Conservation (phyloP, 345 rosid genomes). For the Erodium maritimum region DNA sequence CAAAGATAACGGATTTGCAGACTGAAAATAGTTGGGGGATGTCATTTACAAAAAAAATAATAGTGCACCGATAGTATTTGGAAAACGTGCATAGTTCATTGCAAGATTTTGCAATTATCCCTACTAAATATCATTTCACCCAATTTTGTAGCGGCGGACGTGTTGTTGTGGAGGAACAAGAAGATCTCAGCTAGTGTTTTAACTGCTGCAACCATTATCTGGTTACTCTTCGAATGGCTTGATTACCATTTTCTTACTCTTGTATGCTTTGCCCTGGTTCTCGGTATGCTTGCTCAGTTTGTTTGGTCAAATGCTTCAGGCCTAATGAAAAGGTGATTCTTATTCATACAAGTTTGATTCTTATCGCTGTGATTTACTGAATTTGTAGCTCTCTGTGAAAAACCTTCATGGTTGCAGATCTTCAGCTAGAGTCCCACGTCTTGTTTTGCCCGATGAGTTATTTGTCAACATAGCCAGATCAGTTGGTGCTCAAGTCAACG, state of each 20-base stretch:
- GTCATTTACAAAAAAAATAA: no score
- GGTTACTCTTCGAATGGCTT: constrained; percentile 94
- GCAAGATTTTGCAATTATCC: no score
- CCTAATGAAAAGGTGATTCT: constrained; percentile 49
- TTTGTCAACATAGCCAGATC: constrained; percentile 57
- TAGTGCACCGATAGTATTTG: no score
- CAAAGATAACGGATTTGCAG: no score
- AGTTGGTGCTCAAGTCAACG: constrained; percentile 55
- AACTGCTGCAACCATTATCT: constrained; percentile 56
- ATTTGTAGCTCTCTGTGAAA: background rate
- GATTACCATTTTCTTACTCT: constrained; percentile 74
- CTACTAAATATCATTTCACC: background rate
- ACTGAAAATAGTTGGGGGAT: no score
- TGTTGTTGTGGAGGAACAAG: constrained; percentile 91
- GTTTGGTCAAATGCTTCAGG: constrained; percentile 73
- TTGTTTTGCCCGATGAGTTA: constrained; percentile 61
- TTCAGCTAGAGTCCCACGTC: constrained; percentile 53
- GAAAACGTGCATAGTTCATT: no score
- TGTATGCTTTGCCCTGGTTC: constrained; percentile 45
- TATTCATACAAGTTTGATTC: background rate
- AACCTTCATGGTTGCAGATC: constrained; percentile 30
- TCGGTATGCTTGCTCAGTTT: constrained; percentile 80
- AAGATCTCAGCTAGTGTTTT: constrained; percentile 73
- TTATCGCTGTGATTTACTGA: constrained; percentile 2
- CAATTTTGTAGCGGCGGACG: constrained; percentile 81